phyloP scores from a whole-genome alignment of 2,329 filamentous ascomycete genomes.

The Cladosporium sp. region DNA sequence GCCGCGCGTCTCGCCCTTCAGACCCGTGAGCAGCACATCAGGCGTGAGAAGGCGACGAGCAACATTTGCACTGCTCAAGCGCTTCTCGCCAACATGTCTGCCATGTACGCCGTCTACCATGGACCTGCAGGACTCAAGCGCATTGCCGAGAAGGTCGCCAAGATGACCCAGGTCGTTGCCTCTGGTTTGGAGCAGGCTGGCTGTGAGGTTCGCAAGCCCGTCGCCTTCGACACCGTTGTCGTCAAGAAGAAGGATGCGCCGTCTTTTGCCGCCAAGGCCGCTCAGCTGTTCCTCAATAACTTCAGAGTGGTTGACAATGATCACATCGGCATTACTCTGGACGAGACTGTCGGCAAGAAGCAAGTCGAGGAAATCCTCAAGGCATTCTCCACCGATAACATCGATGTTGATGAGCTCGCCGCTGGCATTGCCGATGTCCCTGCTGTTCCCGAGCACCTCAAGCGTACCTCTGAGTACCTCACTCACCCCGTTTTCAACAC shows the following conservation, averaged over 20 bases:
- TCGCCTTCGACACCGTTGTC: slow-evolving; percentile 72
- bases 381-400: slow-evolving; percentile 48
- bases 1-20: slow-evolving; percentile 83
- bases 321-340: slow-evolving; percentile 69
- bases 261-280: slow-evolving; percentile 48
- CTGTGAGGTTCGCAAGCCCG: slow-evolving; percentile 40
- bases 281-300: slow-evolving; percentile 53
- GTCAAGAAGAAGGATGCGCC: slow-evolving; percentile 50
- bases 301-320: slow-evolving; percentile 59
- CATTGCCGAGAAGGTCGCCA: slow-evolving; percentile 75
- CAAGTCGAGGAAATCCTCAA: slow-evolving; percentile 56
- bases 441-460: slow-evolving; percentile 55
- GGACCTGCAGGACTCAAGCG: slow-evolving; percentile 76
- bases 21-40: slow-evolving; percentile 93
- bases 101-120: slow-evolving; percentile 92
- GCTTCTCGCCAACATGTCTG: slow-evolving; percentile 90
- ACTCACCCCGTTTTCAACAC: slow-evolving; percentile 93
- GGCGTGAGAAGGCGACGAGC: slow-evolving; percentile 93
- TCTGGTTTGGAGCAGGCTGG: slow-evolving; percentile 50
- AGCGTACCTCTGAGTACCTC: slow-evolving; percentile 70
- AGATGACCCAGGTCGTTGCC: slow-evolving; percentile 62
- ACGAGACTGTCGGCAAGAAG: slow-evolving; percentile 63
- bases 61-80: slow-evolving; percentile 97
- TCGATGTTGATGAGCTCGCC: slow-evolving; percentile 31
- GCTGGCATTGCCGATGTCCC: slow-evolving; percentile 26